These are phyloP conservation scores for Acanthamoeba rhysodes DNA, from an alignment of 208 protist genomes.

Conservation along the genomic window DNA sequence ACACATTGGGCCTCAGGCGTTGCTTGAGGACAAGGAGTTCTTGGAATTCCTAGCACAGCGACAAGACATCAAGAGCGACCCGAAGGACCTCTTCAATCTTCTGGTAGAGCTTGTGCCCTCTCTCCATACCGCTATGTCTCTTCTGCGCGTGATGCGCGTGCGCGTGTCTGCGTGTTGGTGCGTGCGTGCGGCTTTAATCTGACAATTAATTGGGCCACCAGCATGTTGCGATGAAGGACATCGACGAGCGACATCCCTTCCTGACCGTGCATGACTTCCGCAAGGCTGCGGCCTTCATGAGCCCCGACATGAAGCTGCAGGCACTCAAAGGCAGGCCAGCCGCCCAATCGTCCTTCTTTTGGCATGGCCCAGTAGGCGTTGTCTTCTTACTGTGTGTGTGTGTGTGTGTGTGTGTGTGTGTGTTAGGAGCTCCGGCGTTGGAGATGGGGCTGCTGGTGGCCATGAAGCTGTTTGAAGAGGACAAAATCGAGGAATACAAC, in stretches of 20 bases:
- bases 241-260: not conserved
- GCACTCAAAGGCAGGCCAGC: not conserved
- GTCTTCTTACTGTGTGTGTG: no score
- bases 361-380: no score
- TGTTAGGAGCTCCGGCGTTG: not conserved
- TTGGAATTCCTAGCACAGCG: not conserved
- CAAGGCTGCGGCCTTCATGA: not conserved
- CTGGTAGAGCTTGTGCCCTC: not conserved
- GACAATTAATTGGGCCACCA: not conserved
- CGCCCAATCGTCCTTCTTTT: not conserved
- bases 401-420: no score
- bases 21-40: not conserved
- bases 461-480: constrained; percentile 1
- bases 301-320: not conserved
- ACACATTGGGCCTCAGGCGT: not conserved
- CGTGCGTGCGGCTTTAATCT: no score
- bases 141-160: no score
- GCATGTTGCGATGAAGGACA: not conserved
- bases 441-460: not conserved
- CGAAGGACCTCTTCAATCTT: constrained; percentile 7
- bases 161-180: no score
- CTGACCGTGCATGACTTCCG: not conserved
- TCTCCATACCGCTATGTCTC: no score
- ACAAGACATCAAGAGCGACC: not conserved
- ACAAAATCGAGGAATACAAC: constrained; percentile 4